A percentile compares a stretch with the other conserved stretches of the same genome.
phyloP scores from a whole-genome alignment of 1,284 basidiomycete genomes.

The Marasmius fiardii region DNA sequence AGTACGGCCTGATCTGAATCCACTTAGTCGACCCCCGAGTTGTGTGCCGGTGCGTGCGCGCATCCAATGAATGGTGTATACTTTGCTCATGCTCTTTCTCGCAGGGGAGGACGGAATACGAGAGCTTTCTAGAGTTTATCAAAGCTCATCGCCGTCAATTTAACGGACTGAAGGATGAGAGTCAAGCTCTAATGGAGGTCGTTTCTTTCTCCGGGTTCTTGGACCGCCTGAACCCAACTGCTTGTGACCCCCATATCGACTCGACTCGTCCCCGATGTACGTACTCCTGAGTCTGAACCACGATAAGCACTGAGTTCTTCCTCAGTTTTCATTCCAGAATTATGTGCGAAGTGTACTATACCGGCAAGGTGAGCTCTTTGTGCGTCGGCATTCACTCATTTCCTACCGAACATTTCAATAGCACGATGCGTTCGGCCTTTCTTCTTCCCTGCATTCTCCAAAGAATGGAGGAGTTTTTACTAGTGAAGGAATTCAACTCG shows the following conservation, averaged over 20 bases:
- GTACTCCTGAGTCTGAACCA: neutral
- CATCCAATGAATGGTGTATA: slow-evolving; percentile 2
- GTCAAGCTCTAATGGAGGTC: slow-evolving; percentile 74
- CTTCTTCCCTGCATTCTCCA: slow-evolving; percentile 70
- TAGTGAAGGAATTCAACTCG: slow-evolving; percentile 76
- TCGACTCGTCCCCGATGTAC: neutral
- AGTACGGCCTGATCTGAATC: slow-evolving; percentile 64
- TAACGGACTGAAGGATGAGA: slow-evolving; percentile 52
- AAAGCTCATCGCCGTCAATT: slow-evolving; percentile 58
- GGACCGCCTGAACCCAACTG: slow-evolving; percentile 55
- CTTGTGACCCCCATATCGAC: slow-evolving; percentile 10
- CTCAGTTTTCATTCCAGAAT: slow-evolving; percentile 73
- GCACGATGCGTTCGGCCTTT: slow-evolving; percentile 61
- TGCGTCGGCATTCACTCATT: slow-evolving; percentile 4
- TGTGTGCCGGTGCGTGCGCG: neutral
- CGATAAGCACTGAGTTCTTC: neutral
- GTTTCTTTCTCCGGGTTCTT: slow-evolving; percentile 41
- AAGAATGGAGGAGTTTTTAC: slow-evolving; percentile 66
- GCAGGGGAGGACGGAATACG: slow-evolving; percentile 56
- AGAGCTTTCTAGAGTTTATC: slow-evolving; percentile 63
- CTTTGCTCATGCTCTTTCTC: slow-evolving; percentile 7
- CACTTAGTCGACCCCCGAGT: slow-evolving; percentile 65
- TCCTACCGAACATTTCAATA: slow-evolving; percentile 25
- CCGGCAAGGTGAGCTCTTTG: slow-evolving; percentile 57
- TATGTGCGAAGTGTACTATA: slow-evolving; percentile 67